Evolutionary conservation across 495 filamentous ascomycete species (phyloP).

Genomic region (Aspergillus cristatus): DNA sequence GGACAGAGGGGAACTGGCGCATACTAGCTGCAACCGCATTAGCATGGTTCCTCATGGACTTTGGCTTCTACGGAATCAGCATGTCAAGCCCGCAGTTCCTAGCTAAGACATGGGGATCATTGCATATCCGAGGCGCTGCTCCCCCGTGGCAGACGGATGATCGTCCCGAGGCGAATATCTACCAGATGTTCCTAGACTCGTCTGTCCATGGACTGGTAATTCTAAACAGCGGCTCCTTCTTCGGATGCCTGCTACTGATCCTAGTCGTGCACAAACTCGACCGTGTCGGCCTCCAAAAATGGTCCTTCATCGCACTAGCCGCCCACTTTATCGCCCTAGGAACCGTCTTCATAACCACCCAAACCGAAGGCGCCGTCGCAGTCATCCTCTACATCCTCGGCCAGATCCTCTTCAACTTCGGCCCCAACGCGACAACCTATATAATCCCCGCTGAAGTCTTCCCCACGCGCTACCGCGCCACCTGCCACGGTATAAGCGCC

Average conservation of each 20-base stretch:
- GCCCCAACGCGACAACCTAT: conserved; percentile 53
- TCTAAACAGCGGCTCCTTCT: conserved; percentile 36
- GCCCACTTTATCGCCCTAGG: conserved; percentile 41
- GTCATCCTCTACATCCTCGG: conserved; percentile 50
- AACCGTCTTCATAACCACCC: conserved; percentile 35
- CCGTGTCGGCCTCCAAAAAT: conserved; percentile 38
- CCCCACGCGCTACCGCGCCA: conserved; percentile 50
- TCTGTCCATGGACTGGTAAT: conserved; percentile 32
- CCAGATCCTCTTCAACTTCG: conserved; percentile 57
- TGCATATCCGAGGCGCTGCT: conserved; percentile 20
- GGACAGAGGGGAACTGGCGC: conserved; percentile 43
- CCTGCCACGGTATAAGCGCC: conserved; percentile 48
- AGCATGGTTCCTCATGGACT: conserved; percentile 45
- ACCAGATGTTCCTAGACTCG: conserved; percentile 30
- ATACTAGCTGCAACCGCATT: conserved; percentile 39
- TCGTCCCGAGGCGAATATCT: conserved; percentile 22
- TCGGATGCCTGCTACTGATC: conserved; percentile 38
- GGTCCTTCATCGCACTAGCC: conserved; percentile 38
- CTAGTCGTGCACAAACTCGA: conserved; percentile 36
- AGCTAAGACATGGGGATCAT: conserved; percentile 33
- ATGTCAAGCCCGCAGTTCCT: conserved; percentile 37
- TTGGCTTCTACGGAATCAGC: conserved; percentile 49
- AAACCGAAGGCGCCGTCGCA: conserved; percentile 30
- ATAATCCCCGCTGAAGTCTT: conserved; percentile 54
- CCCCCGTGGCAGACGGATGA: conserved; percentile 32